Base-by-base conservation (phyloP, 1,139 yeast species). In the Arxiozyma heterogenica region DNA sequence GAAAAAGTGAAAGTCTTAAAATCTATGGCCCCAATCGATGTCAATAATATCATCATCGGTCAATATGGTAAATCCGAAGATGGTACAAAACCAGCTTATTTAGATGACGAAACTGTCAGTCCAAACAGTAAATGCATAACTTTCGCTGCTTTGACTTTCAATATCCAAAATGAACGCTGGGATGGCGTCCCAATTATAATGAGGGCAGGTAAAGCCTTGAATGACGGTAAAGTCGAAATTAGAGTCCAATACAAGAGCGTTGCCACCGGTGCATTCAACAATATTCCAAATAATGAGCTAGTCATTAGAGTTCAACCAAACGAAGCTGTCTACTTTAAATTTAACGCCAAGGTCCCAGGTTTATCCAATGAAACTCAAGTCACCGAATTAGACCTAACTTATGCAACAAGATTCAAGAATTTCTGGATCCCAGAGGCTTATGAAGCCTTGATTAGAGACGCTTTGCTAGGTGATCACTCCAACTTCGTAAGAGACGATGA, bases 341-440 rank as follows among this genome's bases (percentile, higher is more conserved):
- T 91, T 73, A 91, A 93, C 76, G 80, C 94, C 55, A 93, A 93
- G 75, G 82, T 86, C 58, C 98, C 99, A 4, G 98, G 39, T 58
- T 78, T 91, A 59, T 80, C 90, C 50, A 86, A 86, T 61, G 80
- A 81, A 64, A 84, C 95, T 43, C 82, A 91, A 45, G 79, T 87
- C 59, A 88, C 96, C 41, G 98, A 91, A 69, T 80, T 94, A 67
- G 96, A 91, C 69, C 78, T 94, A 69, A 86, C 95, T 48, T 93
- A 93, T 72, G 75, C 85, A 55, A 78, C 79, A 53, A 83, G 97
- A 68, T 94, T 86, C 75, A 76, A 87, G 61, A 86, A 89, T 67
- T 86, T 89, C 73, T 86, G 91, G 86, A 91, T 93, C 65, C 98
- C 98, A 52, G 97, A 91, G 76, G 98, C 98, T 50, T 93, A 93